Conservation (phyloP, 192 early-diverging fungal genomes). For the Backusella luteola region DNA sequence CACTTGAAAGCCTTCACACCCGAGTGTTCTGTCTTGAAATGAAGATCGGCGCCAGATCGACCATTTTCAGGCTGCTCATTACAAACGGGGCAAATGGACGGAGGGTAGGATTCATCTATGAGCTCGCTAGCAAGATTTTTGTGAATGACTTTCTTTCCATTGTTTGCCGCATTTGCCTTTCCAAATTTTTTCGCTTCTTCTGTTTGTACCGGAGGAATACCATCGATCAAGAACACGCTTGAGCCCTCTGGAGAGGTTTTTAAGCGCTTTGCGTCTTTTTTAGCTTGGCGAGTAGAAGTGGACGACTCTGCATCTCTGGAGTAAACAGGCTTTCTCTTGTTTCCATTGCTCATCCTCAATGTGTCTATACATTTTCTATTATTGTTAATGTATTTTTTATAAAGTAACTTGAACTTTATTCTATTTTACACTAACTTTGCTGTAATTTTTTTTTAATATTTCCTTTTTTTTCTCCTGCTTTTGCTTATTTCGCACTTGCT, state of each 20-base stretch:
- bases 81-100: constrained; percentile 17
- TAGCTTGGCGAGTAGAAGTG: neutral
- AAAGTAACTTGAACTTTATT: neutral
- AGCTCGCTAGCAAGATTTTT: constrained; percentile 8
- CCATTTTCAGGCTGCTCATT: neutral
- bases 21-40: constrained; percentile 12
- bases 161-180: neutral
- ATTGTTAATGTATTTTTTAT: neutral
- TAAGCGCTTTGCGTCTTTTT: neutral
- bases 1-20: constrained; percentile 16
- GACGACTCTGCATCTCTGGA: neutral
- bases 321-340: neutral
- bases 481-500: neutral
- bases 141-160: neutral
- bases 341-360: neutral
- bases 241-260: neutral
- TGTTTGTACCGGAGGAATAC: neutral
- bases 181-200: neutral
- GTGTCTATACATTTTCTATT: neutral
- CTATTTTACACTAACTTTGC: neutral
- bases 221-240: constrained; percentile 7
- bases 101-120: constrained; percentile 21
- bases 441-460: neutral
- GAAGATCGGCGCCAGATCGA: constrained; percentile 11
- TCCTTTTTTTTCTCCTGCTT: neutral